Conservation (phyloP, 2,329 filamentous ascomycete genomes). For the Pestalotiopsis sp. region DNA sequence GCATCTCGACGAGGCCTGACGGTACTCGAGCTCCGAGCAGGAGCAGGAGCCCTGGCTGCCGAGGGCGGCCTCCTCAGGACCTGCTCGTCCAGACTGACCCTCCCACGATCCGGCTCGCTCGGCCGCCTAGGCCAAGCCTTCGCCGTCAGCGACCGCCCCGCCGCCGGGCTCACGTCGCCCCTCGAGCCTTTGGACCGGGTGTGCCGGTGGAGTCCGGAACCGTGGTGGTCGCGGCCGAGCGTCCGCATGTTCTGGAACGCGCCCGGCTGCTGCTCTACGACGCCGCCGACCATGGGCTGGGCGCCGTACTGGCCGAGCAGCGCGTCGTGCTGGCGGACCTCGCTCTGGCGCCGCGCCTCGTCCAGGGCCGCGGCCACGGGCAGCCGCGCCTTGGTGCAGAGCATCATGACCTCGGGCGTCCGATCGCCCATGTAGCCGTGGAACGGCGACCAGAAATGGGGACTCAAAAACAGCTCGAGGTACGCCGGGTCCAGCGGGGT, state of each 20-base stretch:
- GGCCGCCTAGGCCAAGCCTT: not conserved
- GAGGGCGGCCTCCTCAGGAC: not conserved
- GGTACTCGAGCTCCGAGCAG: not conserved
- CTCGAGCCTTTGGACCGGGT: not conserved
- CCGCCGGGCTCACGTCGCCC: not conserved
- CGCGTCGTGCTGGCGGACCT: constrained; percentile 24
- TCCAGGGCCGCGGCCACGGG: constrained; percentile 22
- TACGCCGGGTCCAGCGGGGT: constrained; percentile 9
- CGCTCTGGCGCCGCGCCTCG: constrained; percentile 9
- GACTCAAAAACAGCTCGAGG: constrained; percentile 24
- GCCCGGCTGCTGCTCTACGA: constrained; percentile 1
- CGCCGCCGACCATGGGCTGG: constrained; percentile 6
- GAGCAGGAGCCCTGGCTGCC: not conserved
- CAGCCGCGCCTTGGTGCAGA: constrained; percentile 22
- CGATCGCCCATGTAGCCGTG: constrained; percentile 14
- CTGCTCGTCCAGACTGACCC: not conserved
- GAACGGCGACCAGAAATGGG: constrained; percentile 26
- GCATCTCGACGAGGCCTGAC: not conserved
- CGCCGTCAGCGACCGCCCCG: not conserved
- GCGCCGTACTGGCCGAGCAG: constrained; percentile 24
- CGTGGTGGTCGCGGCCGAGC: constrained; percentile 12
- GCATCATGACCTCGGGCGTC: constrained; percentile 14
- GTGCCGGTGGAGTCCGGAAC: constrained; percentile 20
- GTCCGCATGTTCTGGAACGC: constrained; percentile 22
- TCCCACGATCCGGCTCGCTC: not conserved